phyloP scores from a whole-genome alignment of 1,284 basidiomycete species.

The Wallemia hederae region DNA sequence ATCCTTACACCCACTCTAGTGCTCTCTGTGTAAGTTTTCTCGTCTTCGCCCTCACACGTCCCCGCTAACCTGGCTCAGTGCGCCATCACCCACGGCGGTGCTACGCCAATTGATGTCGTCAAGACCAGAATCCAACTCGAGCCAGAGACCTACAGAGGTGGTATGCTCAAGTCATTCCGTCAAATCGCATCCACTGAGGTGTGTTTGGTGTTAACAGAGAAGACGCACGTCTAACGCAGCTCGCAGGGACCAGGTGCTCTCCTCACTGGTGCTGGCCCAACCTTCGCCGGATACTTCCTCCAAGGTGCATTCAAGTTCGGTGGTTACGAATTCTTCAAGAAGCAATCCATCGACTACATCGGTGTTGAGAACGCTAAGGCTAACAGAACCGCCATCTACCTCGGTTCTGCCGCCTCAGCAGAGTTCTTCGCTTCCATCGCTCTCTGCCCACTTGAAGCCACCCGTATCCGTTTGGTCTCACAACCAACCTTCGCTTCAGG shows the following conservation, averaged over 20 bases:
- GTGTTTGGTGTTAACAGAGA: too few relatives aligned
- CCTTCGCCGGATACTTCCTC: constrained; percentile 54
- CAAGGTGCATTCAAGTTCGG: constrained; percentile 95
- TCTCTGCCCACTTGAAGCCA: constrained; percentile 24
- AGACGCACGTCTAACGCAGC: neutral
- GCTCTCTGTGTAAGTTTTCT: neutral
- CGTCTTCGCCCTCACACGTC: too few relatives aligned
- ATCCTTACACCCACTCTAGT: neutral
- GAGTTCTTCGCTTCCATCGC: constrained; percentile 78
- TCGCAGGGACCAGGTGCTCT: constrained; percentile 41
- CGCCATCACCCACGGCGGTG: neutral
- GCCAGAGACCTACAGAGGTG: constrained; percentile 26
- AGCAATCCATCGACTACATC: constrained; percentile 39
- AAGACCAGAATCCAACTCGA: constrained; percentile 94
- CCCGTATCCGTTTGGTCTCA: constrained; percentile 28
- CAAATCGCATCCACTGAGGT: constrained; percentile 46
- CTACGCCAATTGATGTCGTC: constrained; percentile 3
- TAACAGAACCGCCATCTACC: constrained; percentile 83
- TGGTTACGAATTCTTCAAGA: constrained; percentile 89
- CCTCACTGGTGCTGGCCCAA: constrained; percentile 52
- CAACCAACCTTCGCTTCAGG: constrained; percentile 24
- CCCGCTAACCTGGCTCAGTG: neutral
- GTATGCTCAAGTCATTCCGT: constrained; percentile 39
- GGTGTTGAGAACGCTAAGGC: constrained; percentile 53
- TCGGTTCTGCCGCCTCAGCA: constrained; percentile 69